A percentile compares a stretch with the other conserved stretches of the same genome.
Evolutionary conservation across 108 stramenopile species (phyloP).

Genomic region (Hondaea fermentalgiana): DNA sequence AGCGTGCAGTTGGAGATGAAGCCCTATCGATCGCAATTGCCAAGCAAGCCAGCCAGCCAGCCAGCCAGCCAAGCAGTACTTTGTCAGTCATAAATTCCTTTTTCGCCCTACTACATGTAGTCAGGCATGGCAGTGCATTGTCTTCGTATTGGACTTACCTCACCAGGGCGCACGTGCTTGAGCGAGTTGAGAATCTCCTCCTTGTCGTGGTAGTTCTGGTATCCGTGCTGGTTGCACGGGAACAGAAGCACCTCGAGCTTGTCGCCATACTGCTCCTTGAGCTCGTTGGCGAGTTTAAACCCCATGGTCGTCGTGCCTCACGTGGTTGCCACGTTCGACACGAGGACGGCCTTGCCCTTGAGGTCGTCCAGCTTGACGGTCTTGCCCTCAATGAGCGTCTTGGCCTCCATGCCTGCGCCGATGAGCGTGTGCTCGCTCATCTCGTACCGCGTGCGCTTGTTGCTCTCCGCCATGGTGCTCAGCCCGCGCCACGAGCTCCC

Average conservation of each 20-base stretch:
- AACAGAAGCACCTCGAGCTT: neutral
- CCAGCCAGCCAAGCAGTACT: too few relatives aligned
- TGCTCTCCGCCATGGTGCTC: neutral
- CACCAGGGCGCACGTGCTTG: neutral
- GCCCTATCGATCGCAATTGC: neutral
- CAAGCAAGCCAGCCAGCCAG: too few relatives aligned
- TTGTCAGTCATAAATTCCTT: too few relatives aligned
- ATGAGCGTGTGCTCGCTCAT: neutral
- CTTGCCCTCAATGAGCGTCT: slow-evolving; percentile 4
- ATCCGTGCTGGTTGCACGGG: slow-evolving; percentile 4
- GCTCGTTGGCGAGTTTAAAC: neutral
- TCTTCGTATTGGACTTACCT: neutral
- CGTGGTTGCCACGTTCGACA: slow-evolving; percentile 14
- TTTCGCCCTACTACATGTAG: too few relatives aligned
- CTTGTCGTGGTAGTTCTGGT: neutral
- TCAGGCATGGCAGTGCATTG: too few relatives aligned
- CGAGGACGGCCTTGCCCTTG: neutral
- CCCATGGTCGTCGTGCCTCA: slow-evolving; percentile 20
- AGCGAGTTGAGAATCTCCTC: slow-evolving; percentile 9
- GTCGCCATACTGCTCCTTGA: slow-evolving; percentile 3
- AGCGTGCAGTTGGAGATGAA: slow-evolving; percentile 13
- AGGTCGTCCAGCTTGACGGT: neutral
- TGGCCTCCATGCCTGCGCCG: neutral
- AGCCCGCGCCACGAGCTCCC: neutral
- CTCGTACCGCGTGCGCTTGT: neutral